These are phyloP conservation scores for Fusarium coicis DNA, from an alignment of 2,329 filamentous ascomycete genomes.

Conservation along the genomic window DNA sequence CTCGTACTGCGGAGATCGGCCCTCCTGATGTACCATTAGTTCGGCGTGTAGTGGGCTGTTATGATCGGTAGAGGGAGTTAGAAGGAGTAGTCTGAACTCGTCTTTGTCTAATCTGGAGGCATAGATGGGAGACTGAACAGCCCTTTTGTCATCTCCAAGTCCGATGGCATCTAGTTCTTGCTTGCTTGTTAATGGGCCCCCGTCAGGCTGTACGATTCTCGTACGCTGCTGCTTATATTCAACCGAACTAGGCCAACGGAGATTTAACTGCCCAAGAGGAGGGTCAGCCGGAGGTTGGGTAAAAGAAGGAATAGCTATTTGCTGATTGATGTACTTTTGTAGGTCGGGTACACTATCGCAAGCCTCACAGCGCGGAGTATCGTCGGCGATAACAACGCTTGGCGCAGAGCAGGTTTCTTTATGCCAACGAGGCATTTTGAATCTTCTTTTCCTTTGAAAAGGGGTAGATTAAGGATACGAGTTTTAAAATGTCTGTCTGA, in stretches of 20 bases:
- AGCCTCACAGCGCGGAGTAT: neutral
- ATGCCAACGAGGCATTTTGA: neutral
- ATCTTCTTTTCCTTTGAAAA: neutral
- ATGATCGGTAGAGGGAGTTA: neutral
- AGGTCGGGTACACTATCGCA: neutral
- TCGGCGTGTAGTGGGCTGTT: neutral
- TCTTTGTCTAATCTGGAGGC: too few relatives aligned
- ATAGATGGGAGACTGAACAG: too few relatives aligned
- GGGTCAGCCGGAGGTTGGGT: too few relatives aligned
- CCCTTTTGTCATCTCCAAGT: too few relatives aligned
- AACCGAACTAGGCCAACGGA: too few relatives aligned
- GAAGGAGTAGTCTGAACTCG: neutral
- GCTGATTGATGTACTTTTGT: too few relatives aligned
- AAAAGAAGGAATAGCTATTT: too few relatives aligned
- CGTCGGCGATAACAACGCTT: neutral
- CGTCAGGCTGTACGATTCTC: too few relatives aligned
- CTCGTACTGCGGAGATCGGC: neutral
- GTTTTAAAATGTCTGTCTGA: neutral
- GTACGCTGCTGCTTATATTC: too few relatives aligned
- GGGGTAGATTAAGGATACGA: neutral
- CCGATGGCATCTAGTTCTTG: too few relatives aligned
- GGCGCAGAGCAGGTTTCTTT: neutral
- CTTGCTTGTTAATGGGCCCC: too few relatives aligned
- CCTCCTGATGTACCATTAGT: neutral
- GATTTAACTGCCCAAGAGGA: too few relatives aligned